Evolutionary conservation across 148 eudicot species (phyloP).

Genomic region (Chenopodium quinoa): DNA sequence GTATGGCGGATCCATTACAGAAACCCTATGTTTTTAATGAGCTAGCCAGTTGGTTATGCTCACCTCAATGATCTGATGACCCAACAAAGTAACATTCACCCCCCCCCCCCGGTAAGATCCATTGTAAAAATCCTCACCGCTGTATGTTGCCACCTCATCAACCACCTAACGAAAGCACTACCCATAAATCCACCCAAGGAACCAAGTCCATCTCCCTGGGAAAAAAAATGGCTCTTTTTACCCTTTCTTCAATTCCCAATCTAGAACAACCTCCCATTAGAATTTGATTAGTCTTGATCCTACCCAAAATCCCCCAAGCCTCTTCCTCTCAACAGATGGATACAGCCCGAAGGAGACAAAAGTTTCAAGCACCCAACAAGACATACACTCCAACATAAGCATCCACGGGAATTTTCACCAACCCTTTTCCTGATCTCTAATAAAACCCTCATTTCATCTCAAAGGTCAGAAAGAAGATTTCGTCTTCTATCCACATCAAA

Average conservation of each 20-base stretch:
- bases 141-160: not conserved
- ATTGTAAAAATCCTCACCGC: not conserved
- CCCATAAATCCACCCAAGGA: not conserved
- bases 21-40: too few relatives aligned
- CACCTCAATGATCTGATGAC: not conserved
- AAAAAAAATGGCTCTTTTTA: not conserved
- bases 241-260: not conserved
- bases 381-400: too few relatives aligned
- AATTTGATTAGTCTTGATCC: not conserved
- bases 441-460: too few relatives aligned
- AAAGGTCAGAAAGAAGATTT: too few relatives aligned
- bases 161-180: not conserved
- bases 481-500: too few relatives aligned
- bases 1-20: too few relatives aligned
- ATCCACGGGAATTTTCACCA: too few relatives aligned
- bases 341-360: too few relatives aligned
- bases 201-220: not conserved
- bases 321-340: too few relatives aligned
- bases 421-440: too few relatives aligned
- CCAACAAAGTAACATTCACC: not conserved
- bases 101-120: not conserved
- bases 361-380: too few relatives aligned
- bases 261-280: not conserved
- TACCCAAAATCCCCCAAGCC: too few relatives aligned
- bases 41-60: not conserved